These are phyloP conservation scores for Nigrograna mackinnonii DNA, from an alignment of 2,329 filamentous ascomycete species.

Conservation along the genomic window DNA sequence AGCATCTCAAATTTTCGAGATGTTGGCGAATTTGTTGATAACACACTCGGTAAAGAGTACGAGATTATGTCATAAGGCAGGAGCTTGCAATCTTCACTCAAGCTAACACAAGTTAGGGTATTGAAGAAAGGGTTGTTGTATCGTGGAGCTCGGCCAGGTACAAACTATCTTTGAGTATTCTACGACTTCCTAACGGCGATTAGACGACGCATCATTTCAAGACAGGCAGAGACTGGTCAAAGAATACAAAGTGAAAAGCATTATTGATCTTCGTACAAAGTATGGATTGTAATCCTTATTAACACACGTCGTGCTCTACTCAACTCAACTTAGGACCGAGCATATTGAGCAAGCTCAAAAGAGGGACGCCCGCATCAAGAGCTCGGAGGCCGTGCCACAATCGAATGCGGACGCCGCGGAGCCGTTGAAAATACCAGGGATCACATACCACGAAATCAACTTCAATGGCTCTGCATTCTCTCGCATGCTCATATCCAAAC, in stretches of 20 bases:
- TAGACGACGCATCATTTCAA: constrained; percentile 70
- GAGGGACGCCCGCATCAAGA: constrained; percentile 52
- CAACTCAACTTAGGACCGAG: constrained; percentile 62
- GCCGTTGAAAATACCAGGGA: constrained; percentile 64
- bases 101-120: constrained; percentile 16
- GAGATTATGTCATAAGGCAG: no score
- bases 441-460: constrained; percentile 69
- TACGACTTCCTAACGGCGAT: constrained; percentile 1
- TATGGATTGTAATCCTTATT: constrained; percentile 46
- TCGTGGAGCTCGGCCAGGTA: constrained; percentile 40
- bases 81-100: no score
- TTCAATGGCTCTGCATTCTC: constrained; percentile 76
- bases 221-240: constrained; percentile 66
- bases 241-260: constrained; percentile 67
- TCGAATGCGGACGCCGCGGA: constrained; percentile 57
- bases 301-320: background rate
- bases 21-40: constrained; percentile 35
- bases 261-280: constrained; percentile 81
- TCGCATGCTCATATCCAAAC: constrained; percentile 65
- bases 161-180: background rate
- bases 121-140: constrained; percentile 32
- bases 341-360: constrained; percentile 70
- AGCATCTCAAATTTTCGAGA: constrained; percentile 43
- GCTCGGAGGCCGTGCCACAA: constrained; percentile 48
- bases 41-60: constrained; percentile 20